Base-by-base conservation (phyloP, 2,329 filamentous ascomycete species). In the Neonectria sp. region DNA sequence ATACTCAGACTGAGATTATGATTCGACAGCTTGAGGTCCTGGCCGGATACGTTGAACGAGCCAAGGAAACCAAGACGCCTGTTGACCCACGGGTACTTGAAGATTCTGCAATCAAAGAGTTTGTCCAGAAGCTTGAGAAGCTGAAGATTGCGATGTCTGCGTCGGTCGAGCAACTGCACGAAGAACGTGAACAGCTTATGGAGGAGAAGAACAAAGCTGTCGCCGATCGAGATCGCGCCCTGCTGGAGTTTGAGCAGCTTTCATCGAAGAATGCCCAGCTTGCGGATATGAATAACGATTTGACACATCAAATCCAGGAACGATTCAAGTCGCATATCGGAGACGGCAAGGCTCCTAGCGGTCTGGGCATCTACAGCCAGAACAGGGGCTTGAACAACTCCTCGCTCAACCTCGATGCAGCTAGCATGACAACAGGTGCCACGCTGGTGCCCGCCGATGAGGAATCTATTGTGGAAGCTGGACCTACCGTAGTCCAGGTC, bases 1-100 rank as follows among this genome's bases (percentile, higher is more conserved):
- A 98, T 79, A 95, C 95, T 0, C 94, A 98, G 81, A 94, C 95
- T 57, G 95, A 98, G 81, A 95, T 98, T 79, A 95, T 97, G 82
- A 93, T 98, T 75, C 92, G 93, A 46, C 95, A 98, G 80, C 86
- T 98, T 21, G 94, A 97, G 77, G 92, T 95, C 43, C 88, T 98
- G 75, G 95, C 94, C 4, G 94, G 95, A 52, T 95, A 96, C 78
- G 90, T 98, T 24, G 93, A 95, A 78, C 90, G 90, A 59, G 95
- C 94, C 61, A 98, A 97, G 82, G 91, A 94, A 70, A 93, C 89
- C 53, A 93, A 93, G 76, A 90, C 92, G 60, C 91, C 94, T 6
- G 85, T 98, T 67, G 94, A 98, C 75, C 86, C 95, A 33, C 89
- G 90, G 17, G 92, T 94, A 74, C 85, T 98, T 25, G 96, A 97